Evolutionary conservation across 768 basidiomycete genomes (phyloP).

Genomic region (Mycena alexandri): DNA sequence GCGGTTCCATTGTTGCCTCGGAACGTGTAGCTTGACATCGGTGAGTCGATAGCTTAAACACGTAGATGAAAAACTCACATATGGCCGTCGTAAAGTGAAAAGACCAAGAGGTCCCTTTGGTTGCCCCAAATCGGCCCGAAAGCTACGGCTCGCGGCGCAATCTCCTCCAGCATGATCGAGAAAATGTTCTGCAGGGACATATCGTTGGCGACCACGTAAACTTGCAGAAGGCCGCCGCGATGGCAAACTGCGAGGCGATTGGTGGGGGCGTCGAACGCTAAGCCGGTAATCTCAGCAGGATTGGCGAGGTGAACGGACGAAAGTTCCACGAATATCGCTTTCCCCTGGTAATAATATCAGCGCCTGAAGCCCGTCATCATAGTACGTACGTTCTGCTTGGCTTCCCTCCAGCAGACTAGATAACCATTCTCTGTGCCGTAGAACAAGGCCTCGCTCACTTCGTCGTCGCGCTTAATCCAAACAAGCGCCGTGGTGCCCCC

Average conservation of each 20-base stretch:
- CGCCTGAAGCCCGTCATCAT: background rate
- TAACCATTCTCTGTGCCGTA: constrained; percentile 37
- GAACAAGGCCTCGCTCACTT: constrained; percentile 31
- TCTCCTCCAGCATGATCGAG: constrained; percentile 30
- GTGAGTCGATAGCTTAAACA: constrained; percentile 18
- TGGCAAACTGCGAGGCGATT: constrained; percentile 40
- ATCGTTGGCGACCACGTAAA: constrained; percentile 33
- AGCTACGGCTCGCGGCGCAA: constrained; percentile 37
- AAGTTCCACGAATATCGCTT: constrained; percentile 31
- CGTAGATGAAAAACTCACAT: constrained; percentile 33
- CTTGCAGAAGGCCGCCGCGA: constrained; percentile 36
- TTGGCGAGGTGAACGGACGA: constrained; percentile 32
- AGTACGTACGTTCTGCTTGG: constrained; percentile 22
- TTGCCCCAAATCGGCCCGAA: constrained; percentile 35
- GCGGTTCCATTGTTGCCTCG: constrained; percentile 31
- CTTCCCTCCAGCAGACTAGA: constrained; percentile 37
- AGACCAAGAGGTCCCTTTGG: constrained; percentile 33
- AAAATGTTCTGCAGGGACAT: constrained; percentile 34
- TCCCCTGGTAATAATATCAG: too few species aligned
- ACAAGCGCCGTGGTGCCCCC: constrained; percentile 34
- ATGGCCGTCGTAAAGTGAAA: constrained; percentile 37
- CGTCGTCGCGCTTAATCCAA: constrained; percentile 38
- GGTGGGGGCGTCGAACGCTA: constrained; percentile 37
- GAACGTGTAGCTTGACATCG: constrained; percentile 32
- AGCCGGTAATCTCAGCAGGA: constrained; percentile 39